Base-by-base conservation (phyloP, 1,284 basidiomycete genomes). In the Papiliotrema flavescens region DNA sequence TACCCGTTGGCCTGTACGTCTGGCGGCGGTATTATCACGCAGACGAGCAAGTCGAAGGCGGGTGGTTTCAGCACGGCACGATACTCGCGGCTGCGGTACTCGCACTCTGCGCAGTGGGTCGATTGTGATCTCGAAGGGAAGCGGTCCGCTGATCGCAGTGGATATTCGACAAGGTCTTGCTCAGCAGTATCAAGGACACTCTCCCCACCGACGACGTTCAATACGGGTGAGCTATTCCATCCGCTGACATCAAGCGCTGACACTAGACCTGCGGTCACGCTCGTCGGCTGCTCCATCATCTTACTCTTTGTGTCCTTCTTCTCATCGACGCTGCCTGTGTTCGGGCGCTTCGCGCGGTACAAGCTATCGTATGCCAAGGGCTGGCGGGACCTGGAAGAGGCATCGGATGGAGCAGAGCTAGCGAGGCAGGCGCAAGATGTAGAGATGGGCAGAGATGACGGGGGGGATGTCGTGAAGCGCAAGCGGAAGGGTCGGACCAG, bases 31-130 rank as follows among this genome's bases (percentile, higher is more conserved):
- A 59, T 24, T 32, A 44, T 5, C 57, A 50, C 41, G 36, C 32
- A 37, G 47, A 32, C 37, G 40, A 42, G 37, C 45, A 35, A 35
- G 28, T 23, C 22, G 45, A 55, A 28, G 50, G 51, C 14, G 53
- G 61, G 19, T 66, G 62, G 62, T 60, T 64, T 35, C 61, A 64
- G 39, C 55, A 66, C 52, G 55, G 51, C 1, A 54, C 50, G 17
- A 39, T 66, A 3, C 43, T 62, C 1, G 48, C 48, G 6, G 55
- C 56, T 2, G 39, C 50, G 14, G 11, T 55, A 13, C 44, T 62
- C 1, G 50, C 54, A 32, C 17, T 64, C 8, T 32, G 52, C 13
- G 54, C 62, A 36, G 64, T 66, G 23, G 49, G 62, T 56, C 19
- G n/a, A 24, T 5, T 35, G 51, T 28, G 45, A 24, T 13, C n/a